A percentile compares a stretch with the other conserved stretches of the same genome.
These are phyloP conservation scores for Aspergillus terreus DNA, from an alignment of 2,329 filamentous ascomycete genomes.

Conservation along the genomic window DNA sequence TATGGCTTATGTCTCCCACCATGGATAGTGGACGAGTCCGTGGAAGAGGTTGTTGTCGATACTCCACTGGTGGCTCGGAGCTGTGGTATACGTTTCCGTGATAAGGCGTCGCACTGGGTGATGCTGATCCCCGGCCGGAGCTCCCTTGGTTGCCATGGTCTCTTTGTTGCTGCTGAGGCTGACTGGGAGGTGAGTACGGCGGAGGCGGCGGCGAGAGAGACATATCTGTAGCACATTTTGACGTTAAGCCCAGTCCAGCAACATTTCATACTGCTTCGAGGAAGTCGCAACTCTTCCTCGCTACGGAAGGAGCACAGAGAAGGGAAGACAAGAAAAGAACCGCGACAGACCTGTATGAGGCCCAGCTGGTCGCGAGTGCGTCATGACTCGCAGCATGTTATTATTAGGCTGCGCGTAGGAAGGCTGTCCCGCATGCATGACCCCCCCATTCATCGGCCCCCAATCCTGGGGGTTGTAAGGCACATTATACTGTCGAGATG, in stretches of 20 bases:
- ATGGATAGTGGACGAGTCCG: constrained; percentile 33
- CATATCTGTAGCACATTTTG: constrained; percentile 18
- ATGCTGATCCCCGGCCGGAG: constrained; percentile 14
- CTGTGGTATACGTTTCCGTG: constrained; percentile 12
- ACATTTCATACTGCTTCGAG: too few species aligned
- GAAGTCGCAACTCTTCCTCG: not conserved
- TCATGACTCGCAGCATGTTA: constrained; percentile 24
- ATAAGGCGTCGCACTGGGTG: constrained; percentile 12
- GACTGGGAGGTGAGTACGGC: constrained; percentile 37
- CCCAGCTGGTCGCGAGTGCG: constrained; percentile 24
- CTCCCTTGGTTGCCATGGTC: constrained; percentile 14
- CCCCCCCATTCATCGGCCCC: constrained; percentile 36
- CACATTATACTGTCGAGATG: constrained; percentile 42
- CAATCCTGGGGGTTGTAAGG: constrained; percentile 50
- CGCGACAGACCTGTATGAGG: constrained; percentile 29
- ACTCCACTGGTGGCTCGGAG: constrained; percentile 19
- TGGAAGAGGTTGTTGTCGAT: constrained; percentile 22
- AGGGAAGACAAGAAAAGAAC: not conserved
- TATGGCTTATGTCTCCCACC: constrained; percentile 23
- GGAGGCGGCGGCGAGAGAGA: constrained; percentile 34
- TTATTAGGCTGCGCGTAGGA: constrained; percentile 26
- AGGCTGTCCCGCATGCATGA: constrained; percentile 22
- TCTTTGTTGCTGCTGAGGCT: constrained; percentile 15
- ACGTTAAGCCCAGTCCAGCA: constrained; percentile 7
- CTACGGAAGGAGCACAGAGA: not conserved